Percentiles rank a stretch among this genome's conserved stretches.
These are phyloP conservation scores for Coix lacrymajobi DNA, from an alignment of 176 grass and related monocot genomes.

Conservation along the genomic window DNA sequence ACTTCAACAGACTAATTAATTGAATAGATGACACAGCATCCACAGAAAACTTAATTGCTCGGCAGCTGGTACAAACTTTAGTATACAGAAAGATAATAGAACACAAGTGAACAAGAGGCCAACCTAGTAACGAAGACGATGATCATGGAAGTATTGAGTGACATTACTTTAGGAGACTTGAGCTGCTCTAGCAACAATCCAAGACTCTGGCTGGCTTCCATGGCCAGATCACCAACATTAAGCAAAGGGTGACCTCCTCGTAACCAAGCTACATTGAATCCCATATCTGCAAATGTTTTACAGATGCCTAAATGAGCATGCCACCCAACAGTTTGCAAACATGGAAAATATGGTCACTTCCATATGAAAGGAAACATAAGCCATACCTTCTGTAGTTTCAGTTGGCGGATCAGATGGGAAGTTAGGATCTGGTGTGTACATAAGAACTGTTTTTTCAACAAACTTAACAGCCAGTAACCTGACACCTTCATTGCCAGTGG, in stretches of 20 bases:
- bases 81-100: not conserved
- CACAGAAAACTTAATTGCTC: not conserved
- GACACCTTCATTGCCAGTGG: conserved; percentile 64
- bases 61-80: not conserved
- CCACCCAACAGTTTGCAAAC: not conserved
- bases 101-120: conserved; percentile 5
- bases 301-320: conserved; percentile 22
- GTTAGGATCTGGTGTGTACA: conserved; percentile 79
- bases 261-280: conserved; percentile 93
- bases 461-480: conserved; percentile 79
- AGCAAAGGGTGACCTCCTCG: conserved; percentile 87
- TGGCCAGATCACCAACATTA: conserved; percentile 74
- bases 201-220: conserved; percentile 90
- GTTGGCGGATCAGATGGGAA: conserved; percentile 70
- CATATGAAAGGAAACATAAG: not conserved
- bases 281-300: conserved; percentile 40
- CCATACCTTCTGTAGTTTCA: conserved; percentile 52
- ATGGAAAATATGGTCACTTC: not conserved
- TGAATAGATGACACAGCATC: not conserved
- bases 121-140: conserved; percentile 91
- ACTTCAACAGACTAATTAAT: conserved; percentile 3
- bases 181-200: conserved; percentile 90
- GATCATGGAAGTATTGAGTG: conserved; percentile 79
- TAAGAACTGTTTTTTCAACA: conserved; percentile 76
- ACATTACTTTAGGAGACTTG: conserved; percentile 77